Evolutionary conservation across 1,284 basidiomycete species (phyloP).

Genomic region (Porodaedalea pini): DNA sequence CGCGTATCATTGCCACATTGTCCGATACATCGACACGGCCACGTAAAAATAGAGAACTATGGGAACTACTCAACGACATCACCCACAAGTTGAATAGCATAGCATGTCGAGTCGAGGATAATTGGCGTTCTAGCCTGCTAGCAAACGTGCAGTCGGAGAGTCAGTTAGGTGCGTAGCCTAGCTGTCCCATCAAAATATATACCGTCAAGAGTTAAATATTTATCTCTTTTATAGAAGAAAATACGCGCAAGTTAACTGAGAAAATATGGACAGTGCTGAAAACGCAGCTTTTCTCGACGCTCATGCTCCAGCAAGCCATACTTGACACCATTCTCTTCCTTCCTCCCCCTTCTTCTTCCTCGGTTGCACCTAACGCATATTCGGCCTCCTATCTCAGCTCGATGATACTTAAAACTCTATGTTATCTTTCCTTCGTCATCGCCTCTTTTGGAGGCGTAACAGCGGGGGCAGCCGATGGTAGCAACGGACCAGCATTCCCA

Average conservation of each 20-base stretch:
- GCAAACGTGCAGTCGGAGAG: slow-evolving; percentile 32
- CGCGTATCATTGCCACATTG: slow-evolving; percentile 44
- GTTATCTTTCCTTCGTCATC: slow-evolving; percentile 65
- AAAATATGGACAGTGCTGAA: slow-evolving; percentile 63
- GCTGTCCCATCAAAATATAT: not conserved
- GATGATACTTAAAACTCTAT: slow-evolving; percentile 50
- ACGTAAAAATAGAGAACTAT: not conserved
- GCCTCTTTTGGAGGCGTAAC: slow-evolving; percentile 70
- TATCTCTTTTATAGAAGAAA: slow-evolving; percentile 31
- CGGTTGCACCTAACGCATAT: not conserved
- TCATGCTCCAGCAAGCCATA: slow-evolving; percentile 65
- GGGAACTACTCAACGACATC: slow-evolving; percentile 3
- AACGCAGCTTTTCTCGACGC: slow-evolving; percentile 60
- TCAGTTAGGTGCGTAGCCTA: slow-evolving; percentile 35
- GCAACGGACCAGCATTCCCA: slow-evolving; percentile 44
- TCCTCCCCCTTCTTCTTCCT: slow-evolving; percentile 17
- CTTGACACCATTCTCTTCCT: slow-evolving; percentile 51
- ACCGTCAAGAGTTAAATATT: not conserved
- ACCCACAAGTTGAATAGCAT: slow-evolving; percentile 32
- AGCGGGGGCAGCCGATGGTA: slow-evolving; percentile 34
- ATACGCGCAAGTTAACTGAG: slow-evolving; percentile 42
- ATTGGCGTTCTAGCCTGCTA: slow-evolving; percentile 50
- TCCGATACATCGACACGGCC: slow-evolving; percentile 31
- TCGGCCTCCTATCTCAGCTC: slow-evolving; percentile 32
- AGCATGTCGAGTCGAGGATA: slow-evolving; percentile 42